Evolutionary conservation across 352 stramenopile species (phyloP).

Genomic region (Ophiocytium majus): DNA sequence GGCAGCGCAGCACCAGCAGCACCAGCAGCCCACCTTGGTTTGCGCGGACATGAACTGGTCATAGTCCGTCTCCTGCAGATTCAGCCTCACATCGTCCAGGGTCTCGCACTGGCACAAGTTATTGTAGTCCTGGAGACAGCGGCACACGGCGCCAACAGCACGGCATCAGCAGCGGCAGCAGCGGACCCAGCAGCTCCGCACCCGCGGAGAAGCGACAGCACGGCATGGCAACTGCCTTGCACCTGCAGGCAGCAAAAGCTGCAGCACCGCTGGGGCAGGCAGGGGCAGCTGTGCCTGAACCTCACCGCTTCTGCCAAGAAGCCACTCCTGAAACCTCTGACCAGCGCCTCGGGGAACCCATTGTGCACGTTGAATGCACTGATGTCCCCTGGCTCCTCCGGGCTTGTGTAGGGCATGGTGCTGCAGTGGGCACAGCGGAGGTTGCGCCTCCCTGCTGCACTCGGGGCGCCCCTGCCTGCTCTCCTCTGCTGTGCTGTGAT

Average conservation of each 20-base stretch:
- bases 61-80: conserved; percentile 98
- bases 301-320: conserved; percentile 70
- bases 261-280: background rate
- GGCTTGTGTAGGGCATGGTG: conserved; percentile 41
- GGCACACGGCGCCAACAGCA: background rate
- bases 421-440: too few species aligned
- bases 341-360: conserved; percentile 92
- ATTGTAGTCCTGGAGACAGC: conserved; percentile 70
- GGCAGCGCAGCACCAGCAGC: background rate
- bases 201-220: too few species aligned
- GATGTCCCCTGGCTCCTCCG: conserved; percentile 72
- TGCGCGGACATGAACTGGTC: conserved; percentile 90
- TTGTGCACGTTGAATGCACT: conserved; percentile 95
- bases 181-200: too few species aligned
- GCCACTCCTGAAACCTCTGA: conserved; percentile 87
- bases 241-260: too few species aligned
- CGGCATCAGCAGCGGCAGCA: too few species aligned
- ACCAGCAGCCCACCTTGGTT: conserved; percentile 43
- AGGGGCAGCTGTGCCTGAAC: background rate
- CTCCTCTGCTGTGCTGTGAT: too few species aligned
- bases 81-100: conserved; percentile 81
- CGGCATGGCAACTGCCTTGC: too few species aligned
- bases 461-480: too few species aligned
- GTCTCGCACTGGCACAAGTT: conserved; percentile 79
- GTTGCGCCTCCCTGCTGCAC: too few species aligned